Percentiles rank a stretch among this genome's conserved stretches.
These are phyloP conservation scores for Yamadazyma taylorii DNA, from an alignment of 1,139 yeast genomes.

Conservation along the genomic window DNA sequence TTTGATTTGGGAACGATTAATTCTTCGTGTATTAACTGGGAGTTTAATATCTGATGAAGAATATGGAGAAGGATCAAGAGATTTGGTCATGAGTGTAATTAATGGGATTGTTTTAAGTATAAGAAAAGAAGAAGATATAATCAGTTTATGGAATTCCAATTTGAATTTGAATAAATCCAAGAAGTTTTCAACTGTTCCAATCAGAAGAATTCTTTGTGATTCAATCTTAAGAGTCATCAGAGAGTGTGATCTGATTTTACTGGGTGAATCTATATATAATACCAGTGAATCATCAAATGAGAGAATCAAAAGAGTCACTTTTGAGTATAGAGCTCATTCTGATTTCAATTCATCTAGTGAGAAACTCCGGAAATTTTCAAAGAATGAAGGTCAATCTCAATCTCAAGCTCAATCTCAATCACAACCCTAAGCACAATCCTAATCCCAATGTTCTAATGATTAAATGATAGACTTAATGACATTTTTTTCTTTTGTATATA, in stretches of 20 bases:
- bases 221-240: slow-evolving; percentile 46
- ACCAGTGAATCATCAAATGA: slow-evolving; percentile 36
- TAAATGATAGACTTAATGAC: too few relatives aligned
- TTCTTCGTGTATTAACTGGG: slow-evolving; percentile 46
- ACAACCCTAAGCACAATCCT: not conserved
- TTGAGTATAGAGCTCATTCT: slow-evolving; percentile 47
- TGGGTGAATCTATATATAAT: slow-evolving; percentile 4
- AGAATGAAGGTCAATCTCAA: not conserved
- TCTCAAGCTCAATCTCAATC: too few relatives aligned
- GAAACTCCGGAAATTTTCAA: not conserved
- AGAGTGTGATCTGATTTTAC: slow-evolving; percentile 41
- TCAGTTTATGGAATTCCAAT: slow-evolving; percentile 57
- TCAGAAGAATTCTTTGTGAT: slow-evolving; percentile 51
- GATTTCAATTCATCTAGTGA: slow-evolving; percentile 24
- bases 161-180: slow-evolving; percentile 36
- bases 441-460: too few relatives aligned
- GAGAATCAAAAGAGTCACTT: slow-evolving; percentile 45
- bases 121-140: slow-evolving; percentile 50
- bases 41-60: slow-evolving; percentile 30
- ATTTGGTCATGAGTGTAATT: slow-evolving; percentile 44
- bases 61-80: slow-evolving; percentile 31
- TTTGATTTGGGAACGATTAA: slow-evolving; percentile 54
- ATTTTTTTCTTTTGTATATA: too few relatives aligned
- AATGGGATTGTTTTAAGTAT: slow-evolving; percentile 54
- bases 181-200: slow-evolving; percentile 32